Percentiles rank a stretch among this genome's conserved stretches.
Evolutionary conservation across 139 green algal genomes (phyloP).

Genomic region (Coelastrella sp.): DNA sequence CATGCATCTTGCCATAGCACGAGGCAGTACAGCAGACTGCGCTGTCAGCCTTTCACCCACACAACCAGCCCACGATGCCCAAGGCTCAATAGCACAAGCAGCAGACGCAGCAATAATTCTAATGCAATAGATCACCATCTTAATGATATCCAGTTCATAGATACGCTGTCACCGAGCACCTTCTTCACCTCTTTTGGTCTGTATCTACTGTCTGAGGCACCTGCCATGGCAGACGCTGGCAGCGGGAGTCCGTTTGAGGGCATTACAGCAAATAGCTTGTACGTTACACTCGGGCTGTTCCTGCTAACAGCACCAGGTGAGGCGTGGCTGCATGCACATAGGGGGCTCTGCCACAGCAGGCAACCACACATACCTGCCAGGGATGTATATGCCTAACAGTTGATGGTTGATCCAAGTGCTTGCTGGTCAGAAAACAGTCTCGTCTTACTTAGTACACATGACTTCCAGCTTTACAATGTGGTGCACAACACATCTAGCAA

Average conservation of each 20-base stretch:
- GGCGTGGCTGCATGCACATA: neutral
- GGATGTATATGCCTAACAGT: no score
- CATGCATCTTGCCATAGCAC: neutral
- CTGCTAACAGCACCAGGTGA: constrained; percentile 80
- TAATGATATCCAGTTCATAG: no score
- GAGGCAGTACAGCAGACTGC: neutral
- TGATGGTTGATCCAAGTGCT: no score
- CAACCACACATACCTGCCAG: no score
- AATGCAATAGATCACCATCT: neutral
- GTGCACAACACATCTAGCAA: no score
- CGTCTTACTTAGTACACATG: no score
- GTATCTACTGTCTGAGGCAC: constrained; percentile 31
- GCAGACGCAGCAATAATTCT: neutral
- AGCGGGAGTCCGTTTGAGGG: constrained; percentile 54
- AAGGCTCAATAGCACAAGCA: neutral
- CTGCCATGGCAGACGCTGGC: constrained; percentile 1
- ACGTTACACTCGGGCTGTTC: constrained; percentile 89
- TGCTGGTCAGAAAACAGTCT: no score
- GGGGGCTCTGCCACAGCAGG: no score
- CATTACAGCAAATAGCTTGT: constrained; percentile 73
- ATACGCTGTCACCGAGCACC: neutral
- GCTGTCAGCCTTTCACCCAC: constrained; percentile 29
- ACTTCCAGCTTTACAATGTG: no score
- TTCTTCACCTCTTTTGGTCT: constrained; percentile 29
- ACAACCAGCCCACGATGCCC: neutral